These are phyloP conservation scores for Pseudopithomyces maydicus DNA, from an alignment of 2,329 filamentous ascomycete species.

Conservation along the genomic window DNA sequence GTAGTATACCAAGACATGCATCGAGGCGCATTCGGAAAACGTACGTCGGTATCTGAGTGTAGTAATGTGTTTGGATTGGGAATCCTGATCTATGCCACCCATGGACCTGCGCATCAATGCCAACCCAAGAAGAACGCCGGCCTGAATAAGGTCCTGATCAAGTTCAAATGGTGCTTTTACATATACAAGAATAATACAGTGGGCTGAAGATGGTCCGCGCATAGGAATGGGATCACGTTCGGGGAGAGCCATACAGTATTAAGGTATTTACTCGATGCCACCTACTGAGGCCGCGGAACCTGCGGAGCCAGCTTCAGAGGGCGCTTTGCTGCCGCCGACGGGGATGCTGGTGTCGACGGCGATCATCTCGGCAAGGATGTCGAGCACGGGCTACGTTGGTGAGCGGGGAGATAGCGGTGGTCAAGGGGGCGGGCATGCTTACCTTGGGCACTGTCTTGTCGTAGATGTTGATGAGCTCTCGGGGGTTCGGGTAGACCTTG, in stretches of 20 bases:
- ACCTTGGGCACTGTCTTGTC: constrained; percentile 98
- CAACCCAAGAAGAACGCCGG: constrained; percentile 33
- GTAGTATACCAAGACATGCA: constrained; percentile 39
- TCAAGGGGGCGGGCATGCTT: constrained; percentile 21
- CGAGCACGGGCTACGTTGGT: constrained; percentile 74
- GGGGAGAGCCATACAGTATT: neutral
- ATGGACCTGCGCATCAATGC: constrained; percentile 13
- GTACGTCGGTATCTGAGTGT: neutral
- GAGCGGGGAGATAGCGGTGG: constrained; percentile 11
- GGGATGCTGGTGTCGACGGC: constrained; percentile 75
- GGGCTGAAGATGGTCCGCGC: constrained; percentile 22
- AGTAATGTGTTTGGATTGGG: constrained; percentile 26
- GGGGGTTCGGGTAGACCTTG: constrained; percentile 95
- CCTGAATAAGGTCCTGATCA: constrained; percentile 22
- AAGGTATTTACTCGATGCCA: constrained; percentile 37
- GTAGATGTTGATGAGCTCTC: constrained; percentile 94
- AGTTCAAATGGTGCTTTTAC: constrained; percentile 30
- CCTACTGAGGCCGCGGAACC: constrained; percentile 36
- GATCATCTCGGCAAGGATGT: constrained; percentile 98
- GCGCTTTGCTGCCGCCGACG: constrained; percentile 42
- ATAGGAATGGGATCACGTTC: constrained; percentile 14
- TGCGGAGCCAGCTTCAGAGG: constrained; percentile 41
- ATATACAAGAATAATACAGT: constrained; percentile 44
- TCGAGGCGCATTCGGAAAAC: constrained; percentile 10
- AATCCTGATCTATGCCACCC: constrained; percentile 26